Evolutionary conservation across 768 basidiomycete genomes (phyloP), one percentile per base, ranked within the genome.

Genomic region (Tricholoma sp.): DNA sequence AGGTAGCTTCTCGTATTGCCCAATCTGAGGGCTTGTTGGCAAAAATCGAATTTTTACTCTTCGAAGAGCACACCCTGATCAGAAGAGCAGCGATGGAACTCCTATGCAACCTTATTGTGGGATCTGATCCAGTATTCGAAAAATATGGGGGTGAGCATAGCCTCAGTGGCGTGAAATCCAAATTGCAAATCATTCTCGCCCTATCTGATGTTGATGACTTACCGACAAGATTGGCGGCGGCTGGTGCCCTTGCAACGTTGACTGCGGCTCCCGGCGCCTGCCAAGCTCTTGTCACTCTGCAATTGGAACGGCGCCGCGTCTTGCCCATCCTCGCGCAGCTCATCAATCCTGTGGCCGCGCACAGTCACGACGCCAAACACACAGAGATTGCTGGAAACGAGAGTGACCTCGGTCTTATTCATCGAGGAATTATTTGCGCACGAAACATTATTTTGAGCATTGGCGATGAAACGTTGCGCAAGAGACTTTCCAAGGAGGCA

Each of bases 21-120:
- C 75, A 76, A 46, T 75, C 79, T 0, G 79, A 84, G 8, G 83
- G 83, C 2, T 69, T 91, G 29, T 64, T 89, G 54, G 76, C 79
- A 71, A 84, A 81, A 59, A 77, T 87, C 5, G 92, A 94, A 64
- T 74, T 86, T 12, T 67, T 93, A 14, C 78, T 94, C 60, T 73
- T 94, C 9, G 92, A 95, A 64, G 91, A 94, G 53, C 89, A 96
- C 69, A 72, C 70, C 0, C 77, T 98, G 57, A 77, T 97, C 54
- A 83, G 93, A 14, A 79, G 97, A 57, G 96, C 97, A 2, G 85
- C 95, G 1, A 87, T 85, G 54, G 94, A 99, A 72, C 81, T 98
- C 27, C 74, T 94, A 3, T 98, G 95, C 78, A 99, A 99, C 72
- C 79, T 99, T 12, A 79, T 94, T 37, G 81, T 78, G 1, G 89